Base-by-base conservation (phyloP, 2,329 filamentous ascomycete genomes). In the Pseudophaeomoniella oleicola region DNA sequence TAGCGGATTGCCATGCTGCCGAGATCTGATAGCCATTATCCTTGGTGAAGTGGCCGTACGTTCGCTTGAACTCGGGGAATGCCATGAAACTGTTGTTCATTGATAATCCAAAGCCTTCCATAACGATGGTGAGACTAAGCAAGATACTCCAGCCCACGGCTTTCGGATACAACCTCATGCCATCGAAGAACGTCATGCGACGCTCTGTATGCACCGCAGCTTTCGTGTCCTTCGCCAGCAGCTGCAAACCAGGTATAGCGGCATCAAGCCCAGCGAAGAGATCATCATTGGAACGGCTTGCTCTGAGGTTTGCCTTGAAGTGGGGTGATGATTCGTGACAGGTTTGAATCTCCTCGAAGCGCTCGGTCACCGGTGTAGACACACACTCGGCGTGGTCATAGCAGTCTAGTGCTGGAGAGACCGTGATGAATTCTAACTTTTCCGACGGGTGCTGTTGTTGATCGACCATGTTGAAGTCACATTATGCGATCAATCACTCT, bases 71-170 rank as follows among this genome's bases (percentile, higher is more conserved):
- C 35, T 54, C 50, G 1, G 50, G 46, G 37, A 62, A 60, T 44
- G 50, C 59, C 60, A 74, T 87, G 52, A 90, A 85, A 58, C 87
- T 87, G 63, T 79, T 84, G 49, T 90, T 74, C 37, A 92, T 64
- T 48, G 73, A 77, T 42, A 88, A 68, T 51, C 93, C 83, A 61
- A 87, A 92, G 19, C 83, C 85, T 57, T 93, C 85, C 86, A 93
- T 93, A 49, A 75, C 76, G 51, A 93, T 90, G 54, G 81, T 85
- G 0, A 82, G 87, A 13, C 81, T 87, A 56, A 94, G 86, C 39
- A 92, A 63, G 36, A 92, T 50, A 46, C 78, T 84, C 83, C 83
- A 94, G 16, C 64, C 69, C 39, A 90, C 77, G 15, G 85, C 85
- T 63, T 92, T 90, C 40, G 84, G 85, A 53, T 94, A 94, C 19